A percentile compares a stretch with the other conserved stretches of the same genome.
Conservation (phyloP, 1,139 yeast genomes). For the Saccharomyces hybrid region DNA sequence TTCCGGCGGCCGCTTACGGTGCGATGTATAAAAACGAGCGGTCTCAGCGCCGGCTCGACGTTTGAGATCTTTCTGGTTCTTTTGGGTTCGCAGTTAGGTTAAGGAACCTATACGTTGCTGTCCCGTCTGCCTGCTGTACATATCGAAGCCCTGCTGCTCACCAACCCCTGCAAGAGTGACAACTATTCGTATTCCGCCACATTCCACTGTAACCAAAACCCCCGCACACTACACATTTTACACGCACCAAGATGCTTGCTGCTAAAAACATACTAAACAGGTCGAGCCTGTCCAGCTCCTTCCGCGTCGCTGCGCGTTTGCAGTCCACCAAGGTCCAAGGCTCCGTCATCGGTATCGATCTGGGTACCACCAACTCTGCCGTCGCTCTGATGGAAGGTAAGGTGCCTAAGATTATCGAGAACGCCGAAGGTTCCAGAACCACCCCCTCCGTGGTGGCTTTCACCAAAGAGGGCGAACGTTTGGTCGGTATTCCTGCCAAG, state of each 20-base stretch:
- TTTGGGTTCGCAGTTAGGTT: background rate
- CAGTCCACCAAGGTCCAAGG: conserved; percentile 52
- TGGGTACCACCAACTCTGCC: conserved; percentile 89
- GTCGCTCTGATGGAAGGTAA: conserved; percentile 92
- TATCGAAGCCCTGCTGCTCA: background rate
- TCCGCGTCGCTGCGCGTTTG: conserved; percentile 32
- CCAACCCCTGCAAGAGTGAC: background rate
- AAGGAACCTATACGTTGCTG: background rate
- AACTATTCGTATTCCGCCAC: background rate
- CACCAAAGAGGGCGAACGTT: conserved; percentile 76
- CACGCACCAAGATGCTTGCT: conserved; percentile 18
- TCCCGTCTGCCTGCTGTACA: background rate
- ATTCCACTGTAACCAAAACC: background rate
- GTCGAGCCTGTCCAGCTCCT: conserved; percentile 14
- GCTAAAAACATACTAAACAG: conserved; percentile 26
- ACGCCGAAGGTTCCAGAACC: conserved; percentile 93
- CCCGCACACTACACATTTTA: background rate
- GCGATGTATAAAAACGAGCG: conserved; percentile 1
- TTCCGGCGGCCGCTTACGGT: background rate
- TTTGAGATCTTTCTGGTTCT: background rate
- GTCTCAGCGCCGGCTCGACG: background rate
- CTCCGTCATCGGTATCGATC: conserved; percentile 65
- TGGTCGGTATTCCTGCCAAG: conserved; percentile 92
- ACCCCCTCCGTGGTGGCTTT: conserved; percentile 89
- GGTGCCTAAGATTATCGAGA: conserved; percentile 84